Percentiles rank a stretch among this genome's conserved stretches.
Conservation (phyloP, 2,329 filamentous ascomycete species). For the Conoideocrella luteorostrata region DNA sequence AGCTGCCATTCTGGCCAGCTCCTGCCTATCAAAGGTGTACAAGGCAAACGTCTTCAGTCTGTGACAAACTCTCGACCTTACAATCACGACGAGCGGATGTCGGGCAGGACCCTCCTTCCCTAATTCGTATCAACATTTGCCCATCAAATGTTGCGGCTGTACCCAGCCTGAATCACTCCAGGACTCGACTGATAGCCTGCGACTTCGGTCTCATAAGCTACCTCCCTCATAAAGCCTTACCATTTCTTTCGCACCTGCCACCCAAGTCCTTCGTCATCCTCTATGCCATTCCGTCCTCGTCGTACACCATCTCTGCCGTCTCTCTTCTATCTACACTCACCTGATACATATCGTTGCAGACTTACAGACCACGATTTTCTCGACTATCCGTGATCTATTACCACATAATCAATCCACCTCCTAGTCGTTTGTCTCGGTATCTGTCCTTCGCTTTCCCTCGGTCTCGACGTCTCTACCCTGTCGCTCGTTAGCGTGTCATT, state of each 20-base stretch:
- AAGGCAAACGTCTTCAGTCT: neutral
- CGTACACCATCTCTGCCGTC: neutral
- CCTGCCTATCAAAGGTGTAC: neutral
- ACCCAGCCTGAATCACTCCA: conserved; percentile 1
- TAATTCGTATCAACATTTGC: neutral
- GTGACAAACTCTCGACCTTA: conserved; percentile 1
- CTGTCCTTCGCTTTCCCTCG: neutral
- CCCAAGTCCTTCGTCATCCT: neutral
- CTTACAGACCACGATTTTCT: neutral
- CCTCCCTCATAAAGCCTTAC: neutral
- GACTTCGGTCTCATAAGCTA: neutral
- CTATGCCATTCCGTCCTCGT: neutral
- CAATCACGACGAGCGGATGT: neutral
- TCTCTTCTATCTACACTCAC: neutral
- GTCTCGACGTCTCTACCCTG: neutral
- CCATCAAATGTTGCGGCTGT: neutral
- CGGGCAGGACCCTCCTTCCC: conserved; percentile 2
- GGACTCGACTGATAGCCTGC: neutral
- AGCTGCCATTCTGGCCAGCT: neutral
- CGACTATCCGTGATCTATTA: conserved; percentile 4
- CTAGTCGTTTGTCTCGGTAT: neutral
- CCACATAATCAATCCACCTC: conserved; percentile 3
- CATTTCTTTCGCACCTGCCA: too few relatives aligned
- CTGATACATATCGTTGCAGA: neutral
- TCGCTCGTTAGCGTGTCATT: conserved; percentile 3